Conservation (phyloP, 257 asterid species). For the Salvia rosmarinus region DNA sequence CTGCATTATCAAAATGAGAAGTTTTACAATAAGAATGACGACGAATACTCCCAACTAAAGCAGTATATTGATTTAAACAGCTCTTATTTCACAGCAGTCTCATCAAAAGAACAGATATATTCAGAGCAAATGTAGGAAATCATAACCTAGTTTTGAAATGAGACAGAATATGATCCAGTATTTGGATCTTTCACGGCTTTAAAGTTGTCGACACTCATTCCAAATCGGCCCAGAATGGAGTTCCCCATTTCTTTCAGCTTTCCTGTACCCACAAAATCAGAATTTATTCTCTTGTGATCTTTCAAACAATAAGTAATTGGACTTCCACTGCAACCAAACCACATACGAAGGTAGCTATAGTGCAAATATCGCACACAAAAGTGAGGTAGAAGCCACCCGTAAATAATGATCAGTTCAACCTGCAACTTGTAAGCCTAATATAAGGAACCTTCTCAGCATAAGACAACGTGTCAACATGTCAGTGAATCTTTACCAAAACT, state of each 20-base stretch:
- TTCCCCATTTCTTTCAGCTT: conserved; percentile 93
- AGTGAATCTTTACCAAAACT: not conserved
- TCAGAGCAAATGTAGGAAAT: conserved; percentile 15
- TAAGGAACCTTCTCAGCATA: not conserved
- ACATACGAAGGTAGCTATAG: not conserved
- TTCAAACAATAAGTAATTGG: not conserved
- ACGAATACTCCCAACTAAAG: not conserved
- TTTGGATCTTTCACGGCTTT: conserved; percentile 93
- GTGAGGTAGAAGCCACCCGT: not conserved
- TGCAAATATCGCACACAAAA: not conserved
- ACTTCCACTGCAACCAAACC: not conserved
- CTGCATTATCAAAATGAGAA: conserved; percentile 28
- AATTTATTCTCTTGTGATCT: not conserved
- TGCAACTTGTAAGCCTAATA: not conserved
- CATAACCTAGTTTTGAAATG: conserved; percentile 59
- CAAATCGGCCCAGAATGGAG: conserved; percentile 84
- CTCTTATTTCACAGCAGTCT: conserved; percentile 13
- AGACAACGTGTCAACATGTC: not conserved
- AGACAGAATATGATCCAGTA: conserved; percentile 82
- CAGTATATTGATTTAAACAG: not conserved
- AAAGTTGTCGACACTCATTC: conserved; percentile 92
- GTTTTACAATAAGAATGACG: conserved; percentile 13
- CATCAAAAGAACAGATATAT: conserved; percentile 6
- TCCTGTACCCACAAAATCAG: conserved; percentile 52
- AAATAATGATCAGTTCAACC: too few species aligned